Conservation (phyloP, 1,284 basidiomycete species). For the Porodaedalea pini region DNA sequence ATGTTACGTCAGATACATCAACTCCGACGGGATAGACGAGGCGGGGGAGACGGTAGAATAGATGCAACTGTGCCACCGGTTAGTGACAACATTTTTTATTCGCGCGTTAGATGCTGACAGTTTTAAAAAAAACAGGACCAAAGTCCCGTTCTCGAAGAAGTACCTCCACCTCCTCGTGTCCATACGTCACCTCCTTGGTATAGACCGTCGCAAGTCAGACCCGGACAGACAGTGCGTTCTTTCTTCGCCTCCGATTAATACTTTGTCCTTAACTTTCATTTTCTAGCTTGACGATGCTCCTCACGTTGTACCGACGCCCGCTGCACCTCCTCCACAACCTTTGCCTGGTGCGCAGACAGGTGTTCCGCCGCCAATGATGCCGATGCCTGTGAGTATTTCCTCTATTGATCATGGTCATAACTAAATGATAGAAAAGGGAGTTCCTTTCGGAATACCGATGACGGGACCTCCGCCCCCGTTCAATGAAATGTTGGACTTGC, state of each 20-base stretch:
- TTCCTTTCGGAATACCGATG: background rate
- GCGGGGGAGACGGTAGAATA: conserved; percentile 10
- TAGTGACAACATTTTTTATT: too few relatives aligned
- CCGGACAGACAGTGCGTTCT: background rate
- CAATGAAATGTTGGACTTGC: conserved; percentile 47
- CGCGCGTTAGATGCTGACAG: too few relatives aligned
- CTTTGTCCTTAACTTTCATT: background rate
- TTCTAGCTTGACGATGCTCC: conserved; percentile 7
- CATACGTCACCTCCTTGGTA: conserved; percentile 18
- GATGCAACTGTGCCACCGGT: conserved; percentile 5
- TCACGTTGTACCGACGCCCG: background rate
- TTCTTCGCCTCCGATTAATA: background rate
- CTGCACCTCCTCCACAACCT: background rate
- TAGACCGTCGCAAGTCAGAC: background rate
- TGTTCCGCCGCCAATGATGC: background rate
- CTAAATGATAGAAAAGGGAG: conserved; percentile 19
- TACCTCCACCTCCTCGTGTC: conserved; percentile 7
- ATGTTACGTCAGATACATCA: conserved; percentile 8
- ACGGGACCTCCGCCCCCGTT: conserved; percentile 4
- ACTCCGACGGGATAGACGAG: background rate
- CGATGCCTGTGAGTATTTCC: conserved; percentile 5
- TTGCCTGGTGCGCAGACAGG: background rate
- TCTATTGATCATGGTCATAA: background rate
- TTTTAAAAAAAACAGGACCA: background rate
- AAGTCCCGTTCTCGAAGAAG: background rate